Conservation (phyloP, 768 basidiomycete genomes). For the Collybia sp. region DNA sequence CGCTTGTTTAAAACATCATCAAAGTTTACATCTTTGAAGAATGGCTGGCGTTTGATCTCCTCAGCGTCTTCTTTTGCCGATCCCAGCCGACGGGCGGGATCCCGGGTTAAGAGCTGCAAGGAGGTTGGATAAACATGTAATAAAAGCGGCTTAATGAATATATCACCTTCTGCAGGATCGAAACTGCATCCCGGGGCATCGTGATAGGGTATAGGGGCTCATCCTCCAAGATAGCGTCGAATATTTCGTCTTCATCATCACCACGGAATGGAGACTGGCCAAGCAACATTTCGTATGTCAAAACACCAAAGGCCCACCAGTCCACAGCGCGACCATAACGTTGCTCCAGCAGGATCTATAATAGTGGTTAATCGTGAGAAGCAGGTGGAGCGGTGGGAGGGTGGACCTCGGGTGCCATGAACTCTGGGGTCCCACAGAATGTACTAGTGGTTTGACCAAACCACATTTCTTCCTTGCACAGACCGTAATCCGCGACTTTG, state of each 20-base stretch:
- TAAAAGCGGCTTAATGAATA: neutral
- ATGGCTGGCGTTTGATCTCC: constrained; percentile 95
- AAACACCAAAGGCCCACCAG: constrained; percentile 99
- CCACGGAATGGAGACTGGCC: constrained; percentile 99
- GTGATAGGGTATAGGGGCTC: constrained; percentile 98
- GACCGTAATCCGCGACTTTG: constrained; percentile 97
- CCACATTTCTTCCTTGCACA: constrained; percentile 99
- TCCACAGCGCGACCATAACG: constrained; percentile 98
- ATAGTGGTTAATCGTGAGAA: constrained; percentile 3
- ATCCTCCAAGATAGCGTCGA: constrained; percentile 97
- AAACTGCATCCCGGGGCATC: constrained; percentile 97
- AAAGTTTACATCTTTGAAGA: constrained; percentile 98
- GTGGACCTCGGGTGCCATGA: constrained; percentile 97
- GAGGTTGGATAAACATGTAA: constrained; percentile 4
- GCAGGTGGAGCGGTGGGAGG: neutral
- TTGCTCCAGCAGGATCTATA: constrained; percentile 95
- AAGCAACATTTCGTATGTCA: constrained; percentile 98
- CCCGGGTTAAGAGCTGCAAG: constrained; percentile 81
- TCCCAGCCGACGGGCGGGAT: constrained; percentile 87
- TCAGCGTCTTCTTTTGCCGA: constrained; percentile 90
- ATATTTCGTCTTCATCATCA: constrained; percentile 99
- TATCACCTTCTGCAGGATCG: constrained; percentile 85
- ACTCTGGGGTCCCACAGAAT: constrained; percentile 99
- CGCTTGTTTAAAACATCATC: constrained; percentile 98
- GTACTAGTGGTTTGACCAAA: constrained; percentile 93